These are phyloP conservation scores for Rhazya stricta DNA, from an alignment of 257 asterid species.

Conservation along the genomic window DNA sequence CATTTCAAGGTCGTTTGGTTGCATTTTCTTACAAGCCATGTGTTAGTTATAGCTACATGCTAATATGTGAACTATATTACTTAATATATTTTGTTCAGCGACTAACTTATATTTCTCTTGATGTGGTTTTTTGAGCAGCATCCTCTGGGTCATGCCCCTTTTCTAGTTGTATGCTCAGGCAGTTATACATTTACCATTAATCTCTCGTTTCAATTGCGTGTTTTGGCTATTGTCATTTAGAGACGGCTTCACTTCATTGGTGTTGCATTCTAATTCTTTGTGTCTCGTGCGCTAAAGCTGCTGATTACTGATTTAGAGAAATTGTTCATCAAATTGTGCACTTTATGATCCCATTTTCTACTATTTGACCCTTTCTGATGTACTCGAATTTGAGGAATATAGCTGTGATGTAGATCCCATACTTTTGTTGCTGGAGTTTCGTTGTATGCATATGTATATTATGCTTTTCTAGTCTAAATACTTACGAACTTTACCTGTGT, in stretches of 20 bases:
- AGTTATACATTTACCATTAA: not conserved
- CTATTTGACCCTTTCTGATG: not conserved
- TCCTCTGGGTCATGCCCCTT: not conserved
- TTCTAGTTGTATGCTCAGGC: not conserved
- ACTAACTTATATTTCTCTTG: not conserved
- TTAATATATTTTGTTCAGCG: not conserved
- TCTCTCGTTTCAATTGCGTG: not conserved
- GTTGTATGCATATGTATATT: not conserved
- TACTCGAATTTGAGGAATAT: not conserved
- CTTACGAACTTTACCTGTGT: not conserved
- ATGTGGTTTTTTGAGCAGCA: not conserved
- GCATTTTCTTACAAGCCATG: not conserved
- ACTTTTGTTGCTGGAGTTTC: not conserved
- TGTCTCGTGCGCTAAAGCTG: not conserved
- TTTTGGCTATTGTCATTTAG: not conserved
- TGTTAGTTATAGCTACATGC: not conserved
- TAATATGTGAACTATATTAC: not conserved
- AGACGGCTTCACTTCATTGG: not conserved
- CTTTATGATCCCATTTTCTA: not conserved
- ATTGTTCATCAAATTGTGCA: not conserved
- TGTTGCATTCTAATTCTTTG: not conserved
- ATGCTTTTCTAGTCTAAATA: not conserved
- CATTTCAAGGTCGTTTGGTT: not conserved
- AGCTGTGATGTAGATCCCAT: not conserved
- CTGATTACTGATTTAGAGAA: not conserved